Base-by-base conservation (phyloP, 768 basidiomycete genomes). In the Lyophyllum semitale region DNA sequence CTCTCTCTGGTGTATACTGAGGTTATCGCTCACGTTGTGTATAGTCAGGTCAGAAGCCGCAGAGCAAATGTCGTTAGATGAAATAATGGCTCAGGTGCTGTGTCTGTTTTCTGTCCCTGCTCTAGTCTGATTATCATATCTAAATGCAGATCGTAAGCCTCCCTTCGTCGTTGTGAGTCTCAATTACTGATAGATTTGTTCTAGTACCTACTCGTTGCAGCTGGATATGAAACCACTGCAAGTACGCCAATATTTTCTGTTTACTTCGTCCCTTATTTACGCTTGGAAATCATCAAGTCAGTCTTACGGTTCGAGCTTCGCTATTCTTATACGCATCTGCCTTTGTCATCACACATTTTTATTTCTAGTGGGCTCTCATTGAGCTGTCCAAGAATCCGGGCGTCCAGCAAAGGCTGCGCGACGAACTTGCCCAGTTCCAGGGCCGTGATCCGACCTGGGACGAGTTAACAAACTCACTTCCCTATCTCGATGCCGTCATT, bases 301-400 rank as follows among this genome's bases (percentile, higher is more conserved):
- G 44, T 29, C 44, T 46, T 5, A 46, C 44, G 4, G 44, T 46
- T 20, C 29, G 44, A n/a, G 15, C 17, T 18, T n/a, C 17, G 2
- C 37, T 38, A 6, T 9, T 38, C 17, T 6, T 4, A 2, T 18
- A 18, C 15, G 4, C 37, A n/a, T 18, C n/a, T n/a, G n/a, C n/a
- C n/a, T n/a, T n/a, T n/a, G n/a, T n/a, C n/a, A n/a, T n/a, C n/a
- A n/a, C n/a, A n/a, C n/a, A n/a, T n/a, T n/a, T n/a, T n/a, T n/a
- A n/a, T n/a, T n/a, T n/a, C n/a, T n/a, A n/a, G n/a, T n/a, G n/a
- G n/a, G n/a, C n/a, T n/a, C n/a, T 77, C 9, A 70, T 75, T 15
- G 74, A 75, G 57, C 66, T 76, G 0, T 66, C 63, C 26, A 60
- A 63, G 48, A 58, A 71, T 44, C 67, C 61, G 0, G 66, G 69